These are phyloP conservation scores for Calycina herbarum DNA, from an alignment of 2,329 filamentous ascomycete genomes.

Conservation along the genomic window DNA sequence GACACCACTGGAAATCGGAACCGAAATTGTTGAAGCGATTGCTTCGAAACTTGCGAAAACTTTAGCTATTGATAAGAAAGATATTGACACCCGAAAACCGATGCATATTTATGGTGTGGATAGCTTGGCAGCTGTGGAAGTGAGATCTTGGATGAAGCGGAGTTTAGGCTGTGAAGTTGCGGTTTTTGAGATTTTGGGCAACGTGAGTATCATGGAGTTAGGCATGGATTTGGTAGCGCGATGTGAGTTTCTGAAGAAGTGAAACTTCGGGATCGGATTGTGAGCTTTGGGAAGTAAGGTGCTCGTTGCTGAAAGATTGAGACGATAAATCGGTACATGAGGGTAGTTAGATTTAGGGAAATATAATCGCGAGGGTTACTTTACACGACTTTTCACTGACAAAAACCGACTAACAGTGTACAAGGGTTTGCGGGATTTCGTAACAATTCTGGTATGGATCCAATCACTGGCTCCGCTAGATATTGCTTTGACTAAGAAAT, in stretches of 20 bases:
- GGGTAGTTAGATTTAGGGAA: too few relatives aligned
- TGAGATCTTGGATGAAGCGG: conserved; percentile 49
- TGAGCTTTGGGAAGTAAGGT: background rate
- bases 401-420: too few relatives aligned
- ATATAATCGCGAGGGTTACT: too few relatives aligned
- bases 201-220: conserved; percentile 6
- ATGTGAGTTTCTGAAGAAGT: background rate
- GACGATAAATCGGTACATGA: too few relatives aligned
- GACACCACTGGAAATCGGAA: background rate
- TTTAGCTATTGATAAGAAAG: conserved; percentile 46
- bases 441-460: too few relatives aligned
- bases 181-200: conserved; percentile 45
- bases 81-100: conserved; percentile 40
- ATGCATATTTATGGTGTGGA: conserved; percentile 44
- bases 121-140: conserved; percentile 23
- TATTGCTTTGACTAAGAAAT: too few relatives aligned
- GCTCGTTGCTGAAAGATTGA: too few relatives aligned
- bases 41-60: conserved; percentile 43
- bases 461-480: too few relatives aligned
- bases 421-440: too few relatives aligned
- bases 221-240: background rate
- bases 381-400: too few relatives aligned
- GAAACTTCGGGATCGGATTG: background rate
- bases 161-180: conserved; percentile 46
- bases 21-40: conserved; percentile 22